A percentile compares a stretch with the other conserved stretches of the same genome.
Evolutionary conservation across 2,329 filamentous ascomycete species (phyloP).

Genomic region (Monilinia fructigena): DNA sequence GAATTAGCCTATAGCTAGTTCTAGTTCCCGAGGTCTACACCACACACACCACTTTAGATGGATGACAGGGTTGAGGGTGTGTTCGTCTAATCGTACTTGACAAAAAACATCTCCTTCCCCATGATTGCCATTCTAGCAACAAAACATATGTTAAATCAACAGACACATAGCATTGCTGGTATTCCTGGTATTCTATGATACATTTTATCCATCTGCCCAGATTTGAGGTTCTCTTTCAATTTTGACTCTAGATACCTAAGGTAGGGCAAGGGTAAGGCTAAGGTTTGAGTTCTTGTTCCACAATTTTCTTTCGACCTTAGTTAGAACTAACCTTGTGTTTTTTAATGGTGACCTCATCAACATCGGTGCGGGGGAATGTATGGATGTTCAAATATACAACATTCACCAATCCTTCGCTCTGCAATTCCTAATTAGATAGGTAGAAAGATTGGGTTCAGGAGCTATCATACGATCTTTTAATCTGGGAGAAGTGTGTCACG

Average conservation of each 20-base stretch:
- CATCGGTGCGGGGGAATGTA: not conserved
- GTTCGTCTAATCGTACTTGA: no score
- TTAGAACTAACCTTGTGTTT: not conserved
- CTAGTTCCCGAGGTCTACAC: no score
- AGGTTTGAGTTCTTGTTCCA: not conserved
- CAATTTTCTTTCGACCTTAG: not conserved
- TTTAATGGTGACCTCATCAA: constrained; percentile 6
- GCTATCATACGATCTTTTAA: not conserved
- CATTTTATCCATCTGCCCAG: not conserved
- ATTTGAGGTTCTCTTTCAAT: not conserved
- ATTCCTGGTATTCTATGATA: not conserved
- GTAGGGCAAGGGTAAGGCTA: no score
- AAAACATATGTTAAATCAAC: no score
- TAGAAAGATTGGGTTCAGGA: not conserved
- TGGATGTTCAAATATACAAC: not conserved
- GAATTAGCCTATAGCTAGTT: no score
- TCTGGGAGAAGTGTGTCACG: not conserved
- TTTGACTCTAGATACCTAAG: not conserved
- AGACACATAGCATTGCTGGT: not conserved
- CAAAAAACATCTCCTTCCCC: no score
- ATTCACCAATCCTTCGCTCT: not conserved
- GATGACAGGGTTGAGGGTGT: no score
- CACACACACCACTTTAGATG: no score
- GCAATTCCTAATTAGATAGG: not conserved
- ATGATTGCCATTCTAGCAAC: no score